phyloP scores from a whole-genome alignment of 1,284 basidiomycete species.

The Ustilago cynodontis region DNA sequence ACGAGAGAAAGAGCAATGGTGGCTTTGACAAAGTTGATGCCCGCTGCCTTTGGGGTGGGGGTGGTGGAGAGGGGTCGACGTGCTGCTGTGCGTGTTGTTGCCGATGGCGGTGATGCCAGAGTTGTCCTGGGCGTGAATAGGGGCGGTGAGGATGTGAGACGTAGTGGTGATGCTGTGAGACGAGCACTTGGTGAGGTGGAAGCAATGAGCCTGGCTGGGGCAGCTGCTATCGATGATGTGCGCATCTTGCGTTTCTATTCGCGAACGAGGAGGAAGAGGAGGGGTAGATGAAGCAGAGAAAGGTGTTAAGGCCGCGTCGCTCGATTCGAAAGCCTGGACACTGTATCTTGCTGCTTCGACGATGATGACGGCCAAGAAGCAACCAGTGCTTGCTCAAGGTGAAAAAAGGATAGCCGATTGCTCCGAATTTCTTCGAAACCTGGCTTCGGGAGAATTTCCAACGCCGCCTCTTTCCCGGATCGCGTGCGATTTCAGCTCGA shows the following conservation, averaged over 20 bases:
- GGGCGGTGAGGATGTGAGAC: neutral
- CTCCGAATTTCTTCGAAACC: neutral
- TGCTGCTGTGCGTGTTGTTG: conserved; percentile 4
- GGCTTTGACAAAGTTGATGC: conserved; percentile 36
- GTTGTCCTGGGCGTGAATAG: neutral
- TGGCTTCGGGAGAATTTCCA: conserved; percentile 25
- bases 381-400: neutral
- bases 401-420: neutral
- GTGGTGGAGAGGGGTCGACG: conserved; percentile 36
- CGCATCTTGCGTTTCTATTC: conserved; percentile 14
- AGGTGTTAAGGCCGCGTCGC: too few species aligned
- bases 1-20: conserved; percentile 50
- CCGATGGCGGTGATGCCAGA: neutral
- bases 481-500: neutral
- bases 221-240: conserved; percentile 17
- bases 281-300: conserved; percentile 2
- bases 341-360: too few species aligned
- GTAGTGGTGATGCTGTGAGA: neutral
- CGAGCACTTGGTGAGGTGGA: neutral
- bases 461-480: conserved; percentile 1
- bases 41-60: conserved; percentile 22
- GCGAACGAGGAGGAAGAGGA: neutral
- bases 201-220: conserved; percentile 3
- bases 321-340: too few species aligned
- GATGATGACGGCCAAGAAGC: conserved; percentile 11